phyloP scores from a whole-genome alignment of 2,329 filamentous ascomycete genomes.

The Triangularia setosa region DNA sequence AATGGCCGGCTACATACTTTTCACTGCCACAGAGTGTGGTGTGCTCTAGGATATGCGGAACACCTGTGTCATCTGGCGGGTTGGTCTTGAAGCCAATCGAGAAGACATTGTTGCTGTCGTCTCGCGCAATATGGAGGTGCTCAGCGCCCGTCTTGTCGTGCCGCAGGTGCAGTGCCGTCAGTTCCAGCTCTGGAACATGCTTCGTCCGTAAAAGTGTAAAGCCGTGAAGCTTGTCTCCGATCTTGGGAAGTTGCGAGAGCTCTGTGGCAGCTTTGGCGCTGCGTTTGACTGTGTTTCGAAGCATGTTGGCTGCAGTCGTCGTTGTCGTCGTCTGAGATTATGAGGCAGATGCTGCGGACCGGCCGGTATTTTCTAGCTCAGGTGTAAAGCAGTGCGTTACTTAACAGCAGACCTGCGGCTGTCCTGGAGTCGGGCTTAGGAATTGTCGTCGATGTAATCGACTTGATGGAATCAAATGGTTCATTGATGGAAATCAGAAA shows the following conservation, averaged over 20 bases:
- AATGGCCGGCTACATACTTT: conserved; percentile 57
- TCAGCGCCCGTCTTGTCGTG: conserved; percentile 96
- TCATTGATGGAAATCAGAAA: conserved; percentile 5
- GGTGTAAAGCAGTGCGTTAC: background rate
- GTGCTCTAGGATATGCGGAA: conserved; percentile 96
- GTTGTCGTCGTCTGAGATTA: background rate
- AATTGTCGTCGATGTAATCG: background rate
- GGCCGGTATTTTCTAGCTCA: background rate
- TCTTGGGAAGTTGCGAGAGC: conserved; percentile 68
- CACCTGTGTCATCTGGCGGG: conserved; percentile 89
- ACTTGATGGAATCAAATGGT: conserved; percentile 2
- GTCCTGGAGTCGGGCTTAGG: background rate
- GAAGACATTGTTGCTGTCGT: conserved; percentile 99
- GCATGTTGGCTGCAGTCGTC: conserved; percentile 17
- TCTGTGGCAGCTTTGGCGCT: conserved; percentile 67
- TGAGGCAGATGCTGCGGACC: background rate
- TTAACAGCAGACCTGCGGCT: conserved; percentile 6
- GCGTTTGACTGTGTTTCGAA: conserved; percentile 32
- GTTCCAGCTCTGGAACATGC: conserved; percentile 87
- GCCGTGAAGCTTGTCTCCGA: conserved; percentile 84
- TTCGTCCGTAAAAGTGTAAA: conserved; percentile 88
- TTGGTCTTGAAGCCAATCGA: conserved; percentile 99
- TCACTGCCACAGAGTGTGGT: conserved; percentile 93
- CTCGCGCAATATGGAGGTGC: conserved; percentile 89
- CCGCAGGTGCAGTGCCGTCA: conserved; percentile 84